Percentiles rank a stretch among this genome's conserved stretches.
Conservation (phyloP, 306 rosid genomes). For the Pyrus bretschneideri region DNA sequence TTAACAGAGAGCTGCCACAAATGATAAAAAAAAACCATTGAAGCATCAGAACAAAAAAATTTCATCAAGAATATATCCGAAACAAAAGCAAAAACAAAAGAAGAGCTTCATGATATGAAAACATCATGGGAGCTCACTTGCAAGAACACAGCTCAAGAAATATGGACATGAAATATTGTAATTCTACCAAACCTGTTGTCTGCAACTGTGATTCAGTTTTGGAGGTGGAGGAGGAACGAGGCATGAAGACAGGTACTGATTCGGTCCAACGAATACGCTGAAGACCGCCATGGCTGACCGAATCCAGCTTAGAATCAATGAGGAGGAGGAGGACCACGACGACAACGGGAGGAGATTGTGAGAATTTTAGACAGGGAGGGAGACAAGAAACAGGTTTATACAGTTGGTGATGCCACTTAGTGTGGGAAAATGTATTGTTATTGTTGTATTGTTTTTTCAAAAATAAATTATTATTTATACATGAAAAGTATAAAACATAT, state of each 20-base stretch:
- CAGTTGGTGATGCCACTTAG: not conserved
- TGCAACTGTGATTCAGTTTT: constrained; percentile 23
- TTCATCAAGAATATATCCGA: not conserved
- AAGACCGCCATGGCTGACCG: constrained; percentile 46
- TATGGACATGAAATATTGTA: not conserved
- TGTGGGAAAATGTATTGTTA: too few species aligned
- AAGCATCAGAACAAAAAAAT: not conserved
- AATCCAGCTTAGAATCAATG: constrained; percentile 3
- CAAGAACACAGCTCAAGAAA: not conserved
- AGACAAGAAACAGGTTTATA: constrained; percentile 23
- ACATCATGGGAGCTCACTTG: not conserved
- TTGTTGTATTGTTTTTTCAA: too few species aligned
- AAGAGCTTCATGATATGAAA: not conserved
- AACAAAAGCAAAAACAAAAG: not conserved
- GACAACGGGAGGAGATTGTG: not conserved
- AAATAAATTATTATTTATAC: too few species aligned
- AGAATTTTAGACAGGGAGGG: not conserved
- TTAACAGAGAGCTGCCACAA: constrained; percentile 42
- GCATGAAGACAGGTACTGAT: constrained; percentile 23
- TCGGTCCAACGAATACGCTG: constrained; percentile 33
- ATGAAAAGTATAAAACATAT: not conserved
- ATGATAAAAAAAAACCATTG: constrained; percentile 2
- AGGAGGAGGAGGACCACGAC: not conserved
- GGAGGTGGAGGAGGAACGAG: constrained; percentile 20
- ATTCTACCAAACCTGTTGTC: constrained; percentile 41